Base-by-base conservation (phyloP, 129 eudicot species). In the Apium graveolens region DNA sequence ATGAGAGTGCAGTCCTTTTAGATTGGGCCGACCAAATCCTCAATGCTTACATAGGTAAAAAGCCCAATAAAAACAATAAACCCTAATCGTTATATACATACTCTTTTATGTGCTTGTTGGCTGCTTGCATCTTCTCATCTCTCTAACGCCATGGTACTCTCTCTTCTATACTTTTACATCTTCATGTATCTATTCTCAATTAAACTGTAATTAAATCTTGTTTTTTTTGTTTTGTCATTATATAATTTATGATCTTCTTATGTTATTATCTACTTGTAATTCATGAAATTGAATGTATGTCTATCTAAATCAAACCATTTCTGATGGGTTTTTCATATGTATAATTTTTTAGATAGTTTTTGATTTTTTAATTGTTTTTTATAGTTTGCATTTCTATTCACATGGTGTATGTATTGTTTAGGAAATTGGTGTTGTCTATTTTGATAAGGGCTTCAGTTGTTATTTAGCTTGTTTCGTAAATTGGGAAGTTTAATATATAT, bases 131-230 rank as follows among this genome's bases (percentile, higher is more conserved):
- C 68, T 60, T 20, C 24, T 65, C 49, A 21, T 32, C n/a, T 73
- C 41, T 43, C 31, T 53, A 20, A 49, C 53, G 39, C 79, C 31
- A 76, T 76, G 79, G 79, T 76, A 76, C 8, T 14, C 8, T 69
- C 31, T 49, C 43, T 49, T 34, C 27, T 53, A 53, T 53, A 53
- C 63, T 21, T n/a, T n/a, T 24, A 53, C 63, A 53, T 1, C 0
- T 53, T 6, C 11, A 1, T 53, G 63, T 20, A 53, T 53, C 53
- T 48, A 48, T 53, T 7, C 24, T 21, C 26, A 1, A 51, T 6
- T 3, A 13, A 14, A 46, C 51, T 46, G 20, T 20, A 11, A 46
- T 14, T 46, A 3, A 20, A 51, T 55, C 26, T 18, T 53, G 10
- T 55, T 24, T 24, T 16, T 17, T 21, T 3, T 55, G 29, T 21